Conservation (phyloP, 2,329 filamentous ascomycete genomes). For the Neospermospora avenae region DNA sequence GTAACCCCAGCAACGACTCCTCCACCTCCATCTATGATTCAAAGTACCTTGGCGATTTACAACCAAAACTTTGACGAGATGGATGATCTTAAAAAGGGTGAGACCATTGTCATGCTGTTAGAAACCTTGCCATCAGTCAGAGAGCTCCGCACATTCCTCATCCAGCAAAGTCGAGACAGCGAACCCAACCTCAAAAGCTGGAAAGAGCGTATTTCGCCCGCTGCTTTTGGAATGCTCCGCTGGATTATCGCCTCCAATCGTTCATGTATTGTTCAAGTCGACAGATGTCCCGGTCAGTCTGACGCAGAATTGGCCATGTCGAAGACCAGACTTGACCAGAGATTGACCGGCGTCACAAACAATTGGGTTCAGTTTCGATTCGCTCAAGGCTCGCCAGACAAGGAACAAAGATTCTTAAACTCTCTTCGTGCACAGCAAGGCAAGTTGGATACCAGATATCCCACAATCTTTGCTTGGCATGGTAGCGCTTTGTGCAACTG, state of each 20-base stretch:
- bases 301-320: constrained; percentile 22
- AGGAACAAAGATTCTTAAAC: constrained; percentile 70
- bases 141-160: constrained; percentile 52
- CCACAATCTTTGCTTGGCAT: constrained; percentile 84
- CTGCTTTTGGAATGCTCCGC: constrained; percentile 65
- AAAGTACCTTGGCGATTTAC: constrained; percentile 40
- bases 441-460: constrained; percentile 42
- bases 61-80: constrained; percentile 57
- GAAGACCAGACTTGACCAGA: constrained; percentile 32
- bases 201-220: constrained; percentile 58
- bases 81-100: constrained; percentile 42
- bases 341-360: constrained; percentile 56
- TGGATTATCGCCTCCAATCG: constrained; percentile 92
- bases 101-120: constrained; percentile 50
- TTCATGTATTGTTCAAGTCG: constrained; percentile 79
- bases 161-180: constrained; percentile 27
- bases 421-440: constrained; percentile 50
- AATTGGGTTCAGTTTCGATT: constrained; percentile 81
- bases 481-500: constrained; percentile 75
- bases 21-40: constrained; percentile 26
- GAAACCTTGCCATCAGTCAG: constrained; percentile 58
- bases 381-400: constrained; percentile 83
- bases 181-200: constrained; percentile 45
- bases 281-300: constrained; percentile 37
- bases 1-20: constrained; percentile 28